phyloP scores from a whole-genome alignment of 805 yeast genomes.

The Yarrowia hollandica region DNA sequence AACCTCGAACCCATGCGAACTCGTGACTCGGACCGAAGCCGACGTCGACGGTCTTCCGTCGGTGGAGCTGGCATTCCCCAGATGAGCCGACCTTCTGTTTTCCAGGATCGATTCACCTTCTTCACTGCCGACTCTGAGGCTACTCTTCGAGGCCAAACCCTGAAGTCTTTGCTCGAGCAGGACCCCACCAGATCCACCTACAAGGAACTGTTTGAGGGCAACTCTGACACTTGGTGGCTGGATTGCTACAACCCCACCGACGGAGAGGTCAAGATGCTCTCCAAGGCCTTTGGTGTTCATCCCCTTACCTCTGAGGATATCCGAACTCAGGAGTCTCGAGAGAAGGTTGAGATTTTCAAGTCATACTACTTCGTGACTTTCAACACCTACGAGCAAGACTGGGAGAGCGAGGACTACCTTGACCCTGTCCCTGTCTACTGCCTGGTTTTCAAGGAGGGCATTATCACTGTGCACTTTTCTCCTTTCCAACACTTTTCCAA shows the following conservation, averaged over 20 bases:
- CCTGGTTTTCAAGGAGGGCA: constrained; percentile 61
- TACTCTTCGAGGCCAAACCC: constrained; percentile 85
- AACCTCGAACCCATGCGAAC: constrained; percentile 17
- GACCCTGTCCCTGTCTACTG: constrained; percentile 62
- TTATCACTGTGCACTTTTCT: constrained; percentile 60
- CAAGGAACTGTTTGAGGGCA: constrained; percentile 68
- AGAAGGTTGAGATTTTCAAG: constrained; percentile 89
- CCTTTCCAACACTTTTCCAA: constrained; percentile 60
- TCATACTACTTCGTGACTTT: constrained; percentile 93
- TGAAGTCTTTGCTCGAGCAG: constrained; percentile 64
- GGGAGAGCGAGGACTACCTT: constrained; percentile 75
- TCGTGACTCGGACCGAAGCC: constrained; percentile 25
- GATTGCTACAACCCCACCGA: constrained; percentile 95
- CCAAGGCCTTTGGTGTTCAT: constrained; percentile 95
- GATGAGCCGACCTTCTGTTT: constrained; percentile 8
- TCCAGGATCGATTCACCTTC: constrained; percentile 70
- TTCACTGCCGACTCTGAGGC: constrained; percentile 83
- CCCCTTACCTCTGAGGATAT: constrained; percentile 98
- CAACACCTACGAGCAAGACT: constrained; percentile 90
- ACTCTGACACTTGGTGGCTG: constrained; percentile 97
- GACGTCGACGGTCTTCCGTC: constrained; percentile 12
- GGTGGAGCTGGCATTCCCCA: constrained; percentile 1
- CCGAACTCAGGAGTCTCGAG: constrained; percentile 94
- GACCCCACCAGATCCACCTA: constrained; percentile 53
- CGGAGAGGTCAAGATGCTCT: constrained; percentile 85